Base-by-base conservation (phyloP, 106 monocot species). In the Allium sativum region DNA sequence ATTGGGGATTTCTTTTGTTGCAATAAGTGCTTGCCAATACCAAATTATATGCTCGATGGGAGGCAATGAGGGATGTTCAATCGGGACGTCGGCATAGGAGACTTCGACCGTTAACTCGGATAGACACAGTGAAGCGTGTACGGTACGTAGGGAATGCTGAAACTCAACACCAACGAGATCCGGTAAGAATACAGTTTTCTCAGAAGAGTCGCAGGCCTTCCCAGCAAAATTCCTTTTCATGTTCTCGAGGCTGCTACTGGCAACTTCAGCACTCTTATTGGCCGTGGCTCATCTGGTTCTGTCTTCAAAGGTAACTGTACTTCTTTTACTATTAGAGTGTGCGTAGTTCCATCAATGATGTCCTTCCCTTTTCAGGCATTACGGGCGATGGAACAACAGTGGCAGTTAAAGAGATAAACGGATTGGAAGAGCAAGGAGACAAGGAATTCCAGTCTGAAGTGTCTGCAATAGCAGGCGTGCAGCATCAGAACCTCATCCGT, bases 401-500 rank as follows among this genome's bases (percentile, higher is more conserved):
- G 20, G 84, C 92, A 0, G 87, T 92, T 2, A 87, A 87, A 73
- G 58, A 73, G 21, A 78, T 92, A 43, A 61, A 76, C 13, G 60
- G 52, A 12, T 22, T 40, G 5, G 43, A 45, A n/a, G 64, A 51
- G 22, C 56, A 58, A 45, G 92, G 87, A 1, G 80, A 81, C 8
- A 42, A 21, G 12, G 81, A 82, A 50, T 90, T 90, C 72, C 68
- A 65, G 11, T 68, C 77, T 4, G 90, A 90, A 66, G 65, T 82
- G 15, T 18, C 74, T 0, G 71, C 67, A 20, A 77, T 90, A 62
- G 79, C 72, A 31, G 48, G 62, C 46, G 69, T 72, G 10, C 85
- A 85, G 40, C 90, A 90, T 43, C 47, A 75, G 47, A 79, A 82
- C 67, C 90, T 90, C 42, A 75, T 82, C 3, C 67, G 83, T n/a